Evolutionary conservation across 2,329 filamentous ascomycete genomes (phyloP).

Genomic region (Fusarium annulatum): DNA sequence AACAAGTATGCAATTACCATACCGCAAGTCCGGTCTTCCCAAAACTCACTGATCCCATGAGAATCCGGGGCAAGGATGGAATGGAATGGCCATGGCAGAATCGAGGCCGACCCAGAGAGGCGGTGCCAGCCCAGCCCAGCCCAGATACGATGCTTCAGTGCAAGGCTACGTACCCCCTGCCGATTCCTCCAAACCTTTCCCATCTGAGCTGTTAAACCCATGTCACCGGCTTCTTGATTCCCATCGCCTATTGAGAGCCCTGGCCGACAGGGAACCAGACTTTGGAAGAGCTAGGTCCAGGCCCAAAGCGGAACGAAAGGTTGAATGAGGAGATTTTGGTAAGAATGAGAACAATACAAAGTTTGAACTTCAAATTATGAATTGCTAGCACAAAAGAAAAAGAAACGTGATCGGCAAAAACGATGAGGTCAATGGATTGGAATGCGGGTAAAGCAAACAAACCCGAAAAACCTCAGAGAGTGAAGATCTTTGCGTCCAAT

Average conservation of each 20-base stretch:
- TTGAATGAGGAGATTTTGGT: slow-evolving; percentile 14
- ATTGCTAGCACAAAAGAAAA: neutral
- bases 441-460: slow-evolving; percentile 7
- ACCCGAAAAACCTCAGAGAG: neutral
- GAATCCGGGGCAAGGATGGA: slow-evolving; percentile 24
- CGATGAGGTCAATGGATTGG: slow-evolving; percentile 24
- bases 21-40: neutral
- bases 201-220: slow-evolving; percentile 8
- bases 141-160: slow-evolving; percentile 23
- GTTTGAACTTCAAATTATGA: neutral
- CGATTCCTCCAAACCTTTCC: slow-evolving; percentile 24
- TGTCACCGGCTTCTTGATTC: slow-evolving; percentile 20
- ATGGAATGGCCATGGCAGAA: slow-evolving; percentile 4
- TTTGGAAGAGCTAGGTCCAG: slow-evolving; percentile 22
- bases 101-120: slow-evolving; percentile 37
- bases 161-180: slow-evolving; percentile 39
- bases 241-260: slow-evolving; percentile 25
- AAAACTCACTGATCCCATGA: slow-evolving; percentile 25
- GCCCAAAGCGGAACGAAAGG: slow-evolving; percentile 18
- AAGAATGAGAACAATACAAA: neutral
- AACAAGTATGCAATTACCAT: neutral
- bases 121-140: slow-evolving; percentile 27
- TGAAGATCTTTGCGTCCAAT: slow-evolving; percentile 37
- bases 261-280: slow-evolving; percentile 13
- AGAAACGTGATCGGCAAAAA: neutral